Percentiles rank a stretch among this genome's conserved stretches.
These are phyloP conservation scores for Erigeron philadelphicus DNA, from an alignment of 140 eudicot genomes.

Conservation along the genomic window DNA sequence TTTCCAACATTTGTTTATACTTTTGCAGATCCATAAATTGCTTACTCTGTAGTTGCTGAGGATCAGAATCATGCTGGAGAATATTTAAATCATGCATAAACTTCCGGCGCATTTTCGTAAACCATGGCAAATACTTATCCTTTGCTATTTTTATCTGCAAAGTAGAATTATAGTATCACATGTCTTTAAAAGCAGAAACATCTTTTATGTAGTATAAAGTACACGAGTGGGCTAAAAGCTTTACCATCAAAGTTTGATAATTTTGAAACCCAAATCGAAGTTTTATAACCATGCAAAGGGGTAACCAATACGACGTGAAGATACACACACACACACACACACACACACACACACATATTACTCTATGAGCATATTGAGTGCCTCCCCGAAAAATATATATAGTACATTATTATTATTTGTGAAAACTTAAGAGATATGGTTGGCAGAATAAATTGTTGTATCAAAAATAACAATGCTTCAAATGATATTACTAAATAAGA, in stretches of 20 bases:
- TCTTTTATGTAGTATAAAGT: not conserved
- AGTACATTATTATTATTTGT: too few relatives aligned
- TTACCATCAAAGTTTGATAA: too few relatives aligned
- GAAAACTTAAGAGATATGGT: too few relatives aligned
- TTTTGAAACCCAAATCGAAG: too few relatives aligned
- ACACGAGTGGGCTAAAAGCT: not conserved
- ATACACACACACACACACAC: not conserved
- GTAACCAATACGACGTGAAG: too few relatives aligned
- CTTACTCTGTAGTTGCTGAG: conserved; percentile 27
- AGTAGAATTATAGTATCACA: conserved; percentile 1
- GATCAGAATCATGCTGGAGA: conserved; percentile 54
- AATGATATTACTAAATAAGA: not conserved
- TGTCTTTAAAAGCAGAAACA: not conserved
- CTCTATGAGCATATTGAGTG: not conserved
- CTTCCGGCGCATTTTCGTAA: conserved; percentile 48
- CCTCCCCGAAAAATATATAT: too few relatives aligned
- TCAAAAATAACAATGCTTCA: not conserved
- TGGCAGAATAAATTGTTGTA: not conserved
- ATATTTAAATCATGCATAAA: conserved; percentile 50
- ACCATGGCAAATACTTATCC: conserved; percentile 48
- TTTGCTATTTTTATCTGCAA: conserved; percentile 70
- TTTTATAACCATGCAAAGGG: too few relatives aligned
- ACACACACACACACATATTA: too few relatives aligned
- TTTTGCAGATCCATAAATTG: conserved; percentile 42
- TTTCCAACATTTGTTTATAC: conserved; percentile 39